Evolutionary conservation across 441 rosid genomes (phyloP), one percentile per base, ranked within the genome.

Genomic region (Jatropha multifida): DNA sequence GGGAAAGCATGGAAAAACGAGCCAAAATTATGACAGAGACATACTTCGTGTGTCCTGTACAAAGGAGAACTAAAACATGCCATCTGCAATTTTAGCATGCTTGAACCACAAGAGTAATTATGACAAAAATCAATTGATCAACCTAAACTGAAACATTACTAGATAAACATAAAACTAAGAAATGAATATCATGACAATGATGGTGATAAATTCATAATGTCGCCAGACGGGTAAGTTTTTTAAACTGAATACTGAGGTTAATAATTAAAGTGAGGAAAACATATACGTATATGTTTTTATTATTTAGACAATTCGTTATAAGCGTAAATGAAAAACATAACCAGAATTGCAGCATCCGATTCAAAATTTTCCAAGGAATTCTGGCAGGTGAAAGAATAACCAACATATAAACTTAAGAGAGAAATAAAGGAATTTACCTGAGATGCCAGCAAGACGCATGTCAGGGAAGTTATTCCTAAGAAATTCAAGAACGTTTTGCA

Each of bases 371-470:
- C 65, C 26, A 2, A 56, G 40, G 74, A 71, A 58, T 13, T 23
- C 58, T 20, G 14, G 38, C 41, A 12, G n/a, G 4, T 48, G 49
- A 49, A 44, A 56, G 56, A 32, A 20, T 7, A 10, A 13, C 51
- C 14, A 20, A 6, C 7, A 59, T 4, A 17, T 20, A 40, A 49
- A 10, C 5, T 23, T 15, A 0, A 4, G 46, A 27, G 51, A 12
- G 41, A 38, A 58, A 44, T 51, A 23, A 12, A 27, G 66, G 60
- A 61, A 49, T 76, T 77, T 74, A 88, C 96, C 97, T 20, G 97
- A 90, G 83, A 94, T 81, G 68, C 97, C 96, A 18, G 91, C 85
- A 10, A 92, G 91, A 68, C 90, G 96, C 94, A 92, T 92, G 83
- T 94, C 98, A 1, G 95, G 89, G 74, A 90, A 94, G 74, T 92